Percentiles rank a stretch among this genome's conserved stretches.
phyloP scores from a whole-genome alignment of 2,329 filamentous ascomycete genomes.

The Trematosphaeria pertusa region DNA sequence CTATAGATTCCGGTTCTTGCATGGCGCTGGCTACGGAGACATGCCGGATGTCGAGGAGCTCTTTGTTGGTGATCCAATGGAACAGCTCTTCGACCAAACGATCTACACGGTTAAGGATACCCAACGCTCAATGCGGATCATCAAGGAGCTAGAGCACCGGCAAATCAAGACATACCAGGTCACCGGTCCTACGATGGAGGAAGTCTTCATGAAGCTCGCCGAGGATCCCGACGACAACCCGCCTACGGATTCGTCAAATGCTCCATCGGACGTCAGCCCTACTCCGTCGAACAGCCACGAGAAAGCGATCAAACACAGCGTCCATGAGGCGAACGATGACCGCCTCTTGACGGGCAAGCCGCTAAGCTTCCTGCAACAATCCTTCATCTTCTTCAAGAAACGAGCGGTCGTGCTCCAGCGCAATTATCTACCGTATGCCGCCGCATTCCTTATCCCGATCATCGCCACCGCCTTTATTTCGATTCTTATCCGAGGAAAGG shows the following conservation, averaged over 20 bases:
- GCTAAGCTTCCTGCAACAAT: constrained; percentile 72
- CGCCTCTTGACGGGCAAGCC: constrained; percentile 68
- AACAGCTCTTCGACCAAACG: constrained; percentile 65
- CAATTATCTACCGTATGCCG: constrained; percentile 75
- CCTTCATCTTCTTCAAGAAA: constrained; percentile 76
- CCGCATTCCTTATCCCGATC: constrained; percentile 77
- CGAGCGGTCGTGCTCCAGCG: constrained; percentile 74
- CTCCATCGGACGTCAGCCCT: constrained; percentile 4
- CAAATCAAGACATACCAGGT: constrained; percentile 79
- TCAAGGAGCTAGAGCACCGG: constrained; percentile 69
- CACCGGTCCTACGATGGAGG: constrained; percentile 85
- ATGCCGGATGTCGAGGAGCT: constrained; percentile 21
- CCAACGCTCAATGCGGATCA: constrained; percentile 70
- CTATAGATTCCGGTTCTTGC: constrained; percentile 68
- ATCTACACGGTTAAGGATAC: constrained; percentile 76
- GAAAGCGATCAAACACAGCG: constrained; percentile 10
- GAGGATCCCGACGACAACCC: constrained; percentile 60
- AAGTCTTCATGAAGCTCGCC: constrained; percentile 83
- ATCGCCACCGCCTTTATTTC: constrained; percentile 77
- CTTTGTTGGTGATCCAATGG: constrained; percentile 14
- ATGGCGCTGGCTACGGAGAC: constrained; percentile 28
- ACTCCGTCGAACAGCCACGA: constrained; percentile 28
- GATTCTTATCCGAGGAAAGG: constrained; percentile 69
- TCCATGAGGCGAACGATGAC: constrained; percentile 10
- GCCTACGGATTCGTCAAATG: not conserved